These are phyloP conservation scores for Escallonia herrerae DNA, from an alignment of 129 eudicot genomes.

Conservation along the genomic window DNA sequence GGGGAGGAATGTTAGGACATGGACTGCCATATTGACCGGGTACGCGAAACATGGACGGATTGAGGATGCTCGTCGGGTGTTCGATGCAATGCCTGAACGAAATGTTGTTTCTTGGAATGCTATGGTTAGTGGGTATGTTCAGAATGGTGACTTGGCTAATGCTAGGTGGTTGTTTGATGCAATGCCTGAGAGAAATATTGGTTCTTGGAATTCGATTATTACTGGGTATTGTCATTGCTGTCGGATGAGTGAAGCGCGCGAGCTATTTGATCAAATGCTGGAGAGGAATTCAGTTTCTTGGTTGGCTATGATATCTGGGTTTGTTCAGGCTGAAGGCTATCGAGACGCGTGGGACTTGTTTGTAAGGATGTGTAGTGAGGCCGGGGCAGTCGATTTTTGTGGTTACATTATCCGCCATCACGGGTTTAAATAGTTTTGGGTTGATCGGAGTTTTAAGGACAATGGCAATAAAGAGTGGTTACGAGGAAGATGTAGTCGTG, in stretches of 20 bases:
- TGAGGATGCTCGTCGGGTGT: conserved; percentile 12
- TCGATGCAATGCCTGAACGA: conserved; percentile 16
- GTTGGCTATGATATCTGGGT: conserved; percentile 21
- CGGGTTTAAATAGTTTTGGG: not conserved
- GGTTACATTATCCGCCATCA: not conserved
- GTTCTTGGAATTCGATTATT: conserved; percentile 11
- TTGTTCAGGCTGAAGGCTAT: not conserved
- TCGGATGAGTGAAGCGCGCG: conserved; percentile 7
- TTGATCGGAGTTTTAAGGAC: conserved; percentile 5
- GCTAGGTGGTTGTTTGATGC: conserved; percentile 13
- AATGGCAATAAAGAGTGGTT: conserved; percentile 8
- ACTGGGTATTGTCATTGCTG: conserved; percentile 14
- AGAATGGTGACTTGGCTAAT: not conserved
- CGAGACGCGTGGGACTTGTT: conserved; percentile 12
- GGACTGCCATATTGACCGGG: conserved; percentile 9
- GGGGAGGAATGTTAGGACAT: conserved; percentile 8
- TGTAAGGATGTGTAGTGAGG: conserved; percentile 9
- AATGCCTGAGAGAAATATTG: conserved; percentile 14
- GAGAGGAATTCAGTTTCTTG: conserved; percentile 13
- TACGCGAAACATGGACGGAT: conserved; percentile 12
- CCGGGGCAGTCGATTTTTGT: conserved; percentile 15
- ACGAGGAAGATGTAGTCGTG: conserved; percentile 14
- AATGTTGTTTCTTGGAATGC: conserved; percentile 22
- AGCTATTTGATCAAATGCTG: conserved; percentile 11
- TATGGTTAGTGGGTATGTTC: conserved; percentile 14